These are phyloP conservation scores for Melampsora americana DNA, from an alignment of 1,284 basidiomycete species.

Conservation along the genomic window DNA sequence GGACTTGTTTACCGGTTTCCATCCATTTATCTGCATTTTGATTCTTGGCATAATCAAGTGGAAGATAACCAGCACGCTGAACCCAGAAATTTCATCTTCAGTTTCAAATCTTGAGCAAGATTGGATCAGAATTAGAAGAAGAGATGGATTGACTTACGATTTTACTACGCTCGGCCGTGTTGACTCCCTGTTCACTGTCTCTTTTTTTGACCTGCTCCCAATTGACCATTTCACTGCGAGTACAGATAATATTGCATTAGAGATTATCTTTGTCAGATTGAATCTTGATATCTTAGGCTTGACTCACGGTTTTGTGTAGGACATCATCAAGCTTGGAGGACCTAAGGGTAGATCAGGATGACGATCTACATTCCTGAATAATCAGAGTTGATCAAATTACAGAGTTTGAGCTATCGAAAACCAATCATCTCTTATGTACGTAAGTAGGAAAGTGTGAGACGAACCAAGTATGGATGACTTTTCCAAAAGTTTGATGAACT, in stretches of 20 bases:
- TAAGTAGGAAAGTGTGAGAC: neutral
- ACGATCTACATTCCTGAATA: constrained; percentile 42
- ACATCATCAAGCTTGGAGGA: constrained; percentile 47
- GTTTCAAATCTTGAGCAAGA: neutral
- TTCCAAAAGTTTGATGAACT: constrained; percentile 45
- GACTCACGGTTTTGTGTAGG: constrained; percentile 26
- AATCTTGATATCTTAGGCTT: neutral
- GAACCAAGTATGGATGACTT: constrained; percentile 47
- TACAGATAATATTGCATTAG: neutral
- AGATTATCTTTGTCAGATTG: neutral
- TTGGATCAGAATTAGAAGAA: neutral
- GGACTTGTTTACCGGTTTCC: constrained; percentile 11
- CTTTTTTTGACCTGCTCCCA: constrained; percentile 40
- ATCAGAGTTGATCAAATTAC: neutral
- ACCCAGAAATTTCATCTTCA: neutral
- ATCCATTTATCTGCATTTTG: constrained; percentile 36
- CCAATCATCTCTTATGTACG: neutral
- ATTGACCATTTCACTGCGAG: constrained; percentile 38
- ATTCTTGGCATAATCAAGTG: constrained; percentile 14
- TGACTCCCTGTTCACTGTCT: constrained; percentile 42
- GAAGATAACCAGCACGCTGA: constrained; percentile 22
- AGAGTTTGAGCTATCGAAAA: neutral
- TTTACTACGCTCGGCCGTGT: constrained; percentile 33
- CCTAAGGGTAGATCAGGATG: constrained; percentile 46
- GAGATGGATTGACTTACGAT: constrained; percentile 14